These are phyloP conservation scores for Xylaria curta DNA, from an alignment of 495 filamentous ascomycete genomes.

Conservation along the genomic window DNA sequence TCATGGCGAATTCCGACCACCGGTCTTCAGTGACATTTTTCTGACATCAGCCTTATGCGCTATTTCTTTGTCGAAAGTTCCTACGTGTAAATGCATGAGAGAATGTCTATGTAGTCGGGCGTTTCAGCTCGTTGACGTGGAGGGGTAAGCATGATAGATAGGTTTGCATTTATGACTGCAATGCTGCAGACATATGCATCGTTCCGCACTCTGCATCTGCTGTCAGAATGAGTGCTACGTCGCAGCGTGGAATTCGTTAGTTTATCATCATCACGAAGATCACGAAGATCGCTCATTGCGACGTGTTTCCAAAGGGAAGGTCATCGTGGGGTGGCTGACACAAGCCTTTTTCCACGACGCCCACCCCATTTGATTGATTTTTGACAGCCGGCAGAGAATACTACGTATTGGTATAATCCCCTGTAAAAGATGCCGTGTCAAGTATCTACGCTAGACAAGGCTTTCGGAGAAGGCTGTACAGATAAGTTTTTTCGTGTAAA, in stretches of 20 bases:
- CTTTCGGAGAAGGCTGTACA: no score
- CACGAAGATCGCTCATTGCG: slow-evolving; percentile 17
- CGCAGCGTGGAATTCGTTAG: slow-evolving; percentile 12
- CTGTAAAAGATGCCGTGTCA: no score
- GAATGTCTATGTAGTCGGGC: slow-evolving; percentile 15
- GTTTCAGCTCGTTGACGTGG: slow-evolving; percentile 15
- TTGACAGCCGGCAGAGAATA: slow-evolving; percentile 15
- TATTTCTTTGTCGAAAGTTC: neutral
- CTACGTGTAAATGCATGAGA: slow-evolving; percentile 2
- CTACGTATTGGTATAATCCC: no score
- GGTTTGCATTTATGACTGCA: neutral
- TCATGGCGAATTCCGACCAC: neutral
- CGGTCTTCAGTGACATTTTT: slow-evolving; percentile 2
- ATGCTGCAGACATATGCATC: slow-evolving; percentile 11
- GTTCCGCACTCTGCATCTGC: slow-evolving; percentile 20
- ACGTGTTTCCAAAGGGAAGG: slow-evolving; percentile 24
- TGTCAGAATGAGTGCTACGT: slow-evolving; percentile 4
- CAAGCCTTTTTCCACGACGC: slow-evolving; percentile 6
- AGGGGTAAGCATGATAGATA: slow-evolving; percentile 12
- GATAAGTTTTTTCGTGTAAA: no score
- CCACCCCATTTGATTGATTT: neutral
- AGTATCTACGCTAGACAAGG: no score
- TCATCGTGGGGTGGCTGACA: slow-evolving; percentile 3
- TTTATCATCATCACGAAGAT: slow-evolving; percentile 16
- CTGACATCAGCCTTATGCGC: slow-evolving; percentile 27